phyloP scores from a whole-genome alignment of 306 rosid species.

The Rubus idaeus region DNA sequence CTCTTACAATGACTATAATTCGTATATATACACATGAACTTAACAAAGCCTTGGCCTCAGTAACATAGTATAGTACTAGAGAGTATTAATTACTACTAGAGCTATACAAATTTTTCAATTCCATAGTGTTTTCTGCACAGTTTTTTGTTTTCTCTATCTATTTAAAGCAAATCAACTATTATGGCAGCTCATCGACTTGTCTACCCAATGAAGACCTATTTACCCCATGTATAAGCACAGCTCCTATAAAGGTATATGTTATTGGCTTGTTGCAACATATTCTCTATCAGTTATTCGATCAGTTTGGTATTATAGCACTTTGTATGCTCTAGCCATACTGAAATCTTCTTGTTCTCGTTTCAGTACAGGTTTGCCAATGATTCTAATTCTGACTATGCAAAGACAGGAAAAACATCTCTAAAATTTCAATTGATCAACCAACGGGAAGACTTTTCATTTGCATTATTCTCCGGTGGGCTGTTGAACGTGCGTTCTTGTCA shows the following conservation, averaged over 20 bases:
- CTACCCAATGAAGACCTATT: conserved; percentile 40
- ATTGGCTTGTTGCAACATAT: no score
- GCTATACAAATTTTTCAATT: no score
- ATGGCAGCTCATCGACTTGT: conserved; percentile 66
- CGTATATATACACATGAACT: no score
- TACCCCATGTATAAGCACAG: conserved; percentile 63
- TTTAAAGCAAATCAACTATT: not conserved
- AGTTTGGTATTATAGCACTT: not conserved
- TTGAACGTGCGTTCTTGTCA: conserved; percentile 40
- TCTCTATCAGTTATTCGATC: not conserved
- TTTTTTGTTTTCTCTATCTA: not conserved
- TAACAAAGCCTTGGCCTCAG: no score
- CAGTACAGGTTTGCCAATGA: conserved; percentile 63
- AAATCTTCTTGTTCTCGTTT: conserved; percentile 21
- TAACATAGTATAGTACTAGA: no score
- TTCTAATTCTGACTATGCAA: conserved; percentile 39
- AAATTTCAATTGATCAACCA: conserved; percentile 72
- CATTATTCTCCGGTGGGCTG: conserved; percentile 69
- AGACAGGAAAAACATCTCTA: conserved; percentile 59
- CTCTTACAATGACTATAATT: no score
- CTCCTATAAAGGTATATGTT: conserved; percentile 69
- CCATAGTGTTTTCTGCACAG: no score
- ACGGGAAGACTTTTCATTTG: conserved; percentile 81
- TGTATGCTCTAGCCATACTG: not conserved
- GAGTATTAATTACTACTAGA: no score